Percentiles rank a stretch among this genome's conserved stretches.
These are phyloP conservation scores for Alternaria ventricosa DNA, from an alignment of 2,329 filamentous ascomycete genomes.

Conservation along the genomic window DNA sequence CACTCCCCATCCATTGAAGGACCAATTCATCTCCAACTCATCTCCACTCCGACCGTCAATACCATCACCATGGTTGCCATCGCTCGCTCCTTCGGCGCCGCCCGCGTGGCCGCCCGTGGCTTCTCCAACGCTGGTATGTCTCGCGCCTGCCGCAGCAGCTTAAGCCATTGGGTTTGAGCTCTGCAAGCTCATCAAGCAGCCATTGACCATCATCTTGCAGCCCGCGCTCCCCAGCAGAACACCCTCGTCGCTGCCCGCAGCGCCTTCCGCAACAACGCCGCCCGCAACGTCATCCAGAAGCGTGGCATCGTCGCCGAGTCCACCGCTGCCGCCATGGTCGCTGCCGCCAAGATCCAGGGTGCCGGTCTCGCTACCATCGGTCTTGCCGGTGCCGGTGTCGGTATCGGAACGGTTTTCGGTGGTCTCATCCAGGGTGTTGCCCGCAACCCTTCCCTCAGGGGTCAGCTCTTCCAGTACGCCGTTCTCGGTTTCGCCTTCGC, in stretches of 20 bases:
- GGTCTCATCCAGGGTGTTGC: conserved; percentile 87
- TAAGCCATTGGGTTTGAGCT: conserved; percentile 38
- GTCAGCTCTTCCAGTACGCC: conserved; percentile 95
- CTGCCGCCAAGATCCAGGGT: conserved; percentile 53
- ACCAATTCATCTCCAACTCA: conserved; percentile 49
- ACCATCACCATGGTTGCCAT: conserved; percentile 51
- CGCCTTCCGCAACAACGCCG: conserved; percentile 51
- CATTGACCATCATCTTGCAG: conserved; percentile 44
- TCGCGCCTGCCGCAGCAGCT: conserved; percentile 45
- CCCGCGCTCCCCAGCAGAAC: conserved; percentile 46
- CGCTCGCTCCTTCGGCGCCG: conserved; percentile 49
- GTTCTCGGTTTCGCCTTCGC: conserved; percentile 96
- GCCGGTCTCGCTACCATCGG: conserved; percentile 75
- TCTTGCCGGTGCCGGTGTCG: conserved; percentile 91
- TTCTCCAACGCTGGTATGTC: conserved; percentile 49
- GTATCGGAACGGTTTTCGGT: conserved; percentile 94
- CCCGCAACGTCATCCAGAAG: conserved; percentile 50
- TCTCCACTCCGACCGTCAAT: conserved; percentile 46
- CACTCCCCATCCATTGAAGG: conserved; percentile 43
- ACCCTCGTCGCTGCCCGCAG: conserved; percentile 49
- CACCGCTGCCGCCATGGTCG: conserved; percentile 52
- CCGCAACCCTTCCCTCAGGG: conserved; percentile 92
- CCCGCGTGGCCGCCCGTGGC: conserved; percentile 50
- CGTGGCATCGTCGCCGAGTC: conserved; percentile 52
- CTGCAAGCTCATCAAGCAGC: conserved; percentile 31